These are phyloP conservation scores for Xylaria sp. DNA, from an alignment of 2,329 filamentous ascomycete genomes.

Conservation along the genomic window DNA sequence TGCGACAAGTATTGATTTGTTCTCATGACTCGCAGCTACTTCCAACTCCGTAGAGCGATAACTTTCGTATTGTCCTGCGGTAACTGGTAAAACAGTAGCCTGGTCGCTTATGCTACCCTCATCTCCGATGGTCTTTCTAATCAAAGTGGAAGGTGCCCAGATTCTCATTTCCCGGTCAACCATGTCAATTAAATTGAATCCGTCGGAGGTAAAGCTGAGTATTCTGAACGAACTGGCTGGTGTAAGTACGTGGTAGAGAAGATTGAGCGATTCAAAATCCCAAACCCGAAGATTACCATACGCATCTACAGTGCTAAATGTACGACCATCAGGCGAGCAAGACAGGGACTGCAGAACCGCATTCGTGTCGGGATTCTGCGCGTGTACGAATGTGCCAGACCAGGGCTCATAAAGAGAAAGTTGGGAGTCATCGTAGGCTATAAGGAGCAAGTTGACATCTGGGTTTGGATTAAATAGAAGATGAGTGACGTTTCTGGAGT, in stretches of 20 bases:
- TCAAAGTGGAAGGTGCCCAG: neutral
- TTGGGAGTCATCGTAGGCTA: slow-evolving; percentile 11
- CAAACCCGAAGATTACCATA: slow-evolving; percentile 5
- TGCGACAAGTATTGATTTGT: neutral
- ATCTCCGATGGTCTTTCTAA: neutral
- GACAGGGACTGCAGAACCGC: neutral
- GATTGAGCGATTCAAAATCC: slow-evolving; percentile 11
- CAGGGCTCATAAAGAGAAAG: slow-evolving; percentile 11
- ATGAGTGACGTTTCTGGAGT: neutral
- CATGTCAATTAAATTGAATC: neutral
- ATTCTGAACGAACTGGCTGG: neutral
- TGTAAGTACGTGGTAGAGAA: neutral
- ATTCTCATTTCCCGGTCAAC: slow-evolving; percentile 12
- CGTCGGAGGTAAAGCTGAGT: neutral
- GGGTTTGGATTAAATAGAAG: slow-evolving; percentile 19
- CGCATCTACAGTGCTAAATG: neutral
- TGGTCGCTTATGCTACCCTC: neutral
- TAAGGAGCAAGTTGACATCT: slow-evolving; percentile 1
- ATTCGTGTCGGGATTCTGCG: neutral
- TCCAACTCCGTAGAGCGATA: neutral
- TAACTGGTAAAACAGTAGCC: neutral
- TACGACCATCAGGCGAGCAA: slow-evolving; percentile 14
- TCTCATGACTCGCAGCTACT: neutral
- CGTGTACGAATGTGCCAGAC: slow-evolving; percentile 9
- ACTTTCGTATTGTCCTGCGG: neutral